Base-by-base conservation (phyloP, 2,329 filamentous ascomycete species). In the Arachnomyces sp. region DNA sequence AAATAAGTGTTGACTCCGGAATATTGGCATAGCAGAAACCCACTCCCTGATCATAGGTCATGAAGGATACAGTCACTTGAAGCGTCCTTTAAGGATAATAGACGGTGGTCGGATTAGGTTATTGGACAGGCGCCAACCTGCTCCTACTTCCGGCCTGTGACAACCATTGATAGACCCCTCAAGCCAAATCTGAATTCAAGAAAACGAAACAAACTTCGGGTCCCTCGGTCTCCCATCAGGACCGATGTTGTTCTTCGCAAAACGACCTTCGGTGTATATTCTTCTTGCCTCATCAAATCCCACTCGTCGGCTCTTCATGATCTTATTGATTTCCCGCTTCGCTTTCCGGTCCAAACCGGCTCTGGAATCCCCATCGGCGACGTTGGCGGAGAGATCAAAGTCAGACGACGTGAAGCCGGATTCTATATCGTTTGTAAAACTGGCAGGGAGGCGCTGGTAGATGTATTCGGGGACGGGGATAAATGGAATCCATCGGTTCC, bases 141-240 rank as follows among this genome's bases (percentile, higher is more conserved):
- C 28, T 8, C 8, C 28, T 30, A 30, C 28, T 8, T 30, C 28
- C 8, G 8, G 8, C n/a, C n/a, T 30, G 28, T n/a, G 28, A 8
- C 28, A 30, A 30, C n/a, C n/a, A 8, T 30, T 30, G 8, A n/a
- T n/a, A 30, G 28, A 30, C 8, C 17, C 15, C 38, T 28, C 43
- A 18, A n/a, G 12, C 35, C 13, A 33, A 31, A 39, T 36, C 28
- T 28, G 38, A 16, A 31, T 13, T 73, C 58, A 84, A 44, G 81
- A 85, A 65, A 96, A 96, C 59, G 85, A 93, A 44, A 96, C 88
- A 59, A 94, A 94, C 70, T 95, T 95, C 46, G 89, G 88, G 68
- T 96, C 90, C 58, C 80, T 76, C 46, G 92, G 92, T 52, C 81
- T 68, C 3, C 92, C 92, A 63, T 98, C 92, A 4, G 84, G 74